Evolutionary conservation across 176 grass and related monocot genomes (phyloP).

Genomic region (Eragrostis nindensis): DNA sequence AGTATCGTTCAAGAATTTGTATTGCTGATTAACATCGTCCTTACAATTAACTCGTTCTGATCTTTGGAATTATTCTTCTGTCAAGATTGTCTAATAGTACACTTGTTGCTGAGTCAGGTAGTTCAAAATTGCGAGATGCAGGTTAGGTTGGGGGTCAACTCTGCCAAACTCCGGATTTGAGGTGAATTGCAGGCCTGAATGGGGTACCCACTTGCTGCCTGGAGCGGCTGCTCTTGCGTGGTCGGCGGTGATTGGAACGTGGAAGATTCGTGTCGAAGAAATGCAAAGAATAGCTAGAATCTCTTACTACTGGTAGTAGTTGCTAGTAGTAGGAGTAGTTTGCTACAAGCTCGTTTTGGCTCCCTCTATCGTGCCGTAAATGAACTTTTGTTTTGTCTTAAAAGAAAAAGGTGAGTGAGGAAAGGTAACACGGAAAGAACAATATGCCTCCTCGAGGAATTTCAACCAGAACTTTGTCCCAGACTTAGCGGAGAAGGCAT

Average conservation of each 20-base stretch:
- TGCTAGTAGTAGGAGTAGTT: no score
- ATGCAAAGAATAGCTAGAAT: slow-evolving; percentile 12
- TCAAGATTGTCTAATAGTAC: neutral
- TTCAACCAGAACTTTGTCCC: neutral
- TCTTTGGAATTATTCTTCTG: neutral
- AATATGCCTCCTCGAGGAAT: neutral
- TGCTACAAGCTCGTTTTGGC: neutral
- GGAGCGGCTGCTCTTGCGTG: neutral
- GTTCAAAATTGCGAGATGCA: neutral
- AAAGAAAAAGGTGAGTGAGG: neutral
- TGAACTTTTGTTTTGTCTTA: neutral
- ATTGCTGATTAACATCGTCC: slow-evolving; percentile 8
- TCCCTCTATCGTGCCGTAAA: neutral
- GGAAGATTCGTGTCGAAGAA: slow-evolving; percentile 27
- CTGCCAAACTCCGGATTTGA: slow-evolving; percentile 38
- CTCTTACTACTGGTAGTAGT: neutral
- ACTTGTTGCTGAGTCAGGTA: slow-evolving; percentile 14
- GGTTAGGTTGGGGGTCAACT: slow-evolving; percentile 27
- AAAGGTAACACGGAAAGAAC: neutral
- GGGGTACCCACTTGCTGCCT: slow-evolving; percentile 19
- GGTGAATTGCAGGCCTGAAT: slow-evolving; percentile 41
- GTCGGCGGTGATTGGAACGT: slow-evolving; percentile 13
- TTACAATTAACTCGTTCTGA: neutral
- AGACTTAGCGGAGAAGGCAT: neutral
- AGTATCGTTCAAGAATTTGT: neutral